These are phyloP conservation scores for Blastobotrys americana DNA, from an alignment of 805 yeast genomes.

Conservation along the genomic window DNA sequence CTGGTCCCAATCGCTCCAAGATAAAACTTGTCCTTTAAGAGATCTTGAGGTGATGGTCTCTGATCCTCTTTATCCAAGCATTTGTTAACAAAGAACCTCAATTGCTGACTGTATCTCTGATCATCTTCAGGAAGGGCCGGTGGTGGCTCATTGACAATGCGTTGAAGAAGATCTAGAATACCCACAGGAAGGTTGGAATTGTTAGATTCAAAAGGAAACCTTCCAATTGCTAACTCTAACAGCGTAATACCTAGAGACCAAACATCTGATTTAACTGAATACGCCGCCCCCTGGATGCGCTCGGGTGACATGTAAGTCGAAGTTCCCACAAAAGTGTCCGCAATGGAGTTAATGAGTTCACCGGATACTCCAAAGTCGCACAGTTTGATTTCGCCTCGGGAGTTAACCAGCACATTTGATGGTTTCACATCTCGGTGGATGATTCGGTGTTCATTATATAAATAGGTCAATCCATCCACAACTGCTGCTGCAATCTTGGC, in stretches of 20 bases:
- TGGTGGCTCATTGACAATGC: constrained; percentile 89
- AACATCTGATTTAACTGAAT: constrained; percentile 91
- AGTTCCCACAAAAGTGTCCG: constrained; percentile 97
- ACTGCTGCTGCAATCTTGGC: constrained; percentile 71
- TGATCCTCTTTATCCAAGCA: constrained; percentile 70
- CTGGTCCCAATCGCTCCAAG: constrained; percentile 19
- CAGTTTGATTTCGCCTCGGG: constrained; percentile 78
- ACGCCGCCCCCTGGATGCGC: constrained; percentile 88
- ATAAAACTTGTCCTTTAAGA: constrained; percentile 37
- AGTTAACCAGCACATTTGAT: constrained; percentile 80
- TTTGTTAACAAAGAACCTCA: constrained; percentile 62
- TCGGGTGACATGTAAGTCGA: constrained; percentile 98
- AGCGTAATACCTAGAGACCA: constrained; percentile 95
- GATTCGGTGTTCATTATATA: constrained; percentile 77
- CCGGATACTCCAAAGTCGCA: constrained; percentile 97
- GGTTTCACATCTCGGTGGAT: constrained; percentile 97
- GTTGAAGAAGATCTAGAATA: constrained; percentile 79
- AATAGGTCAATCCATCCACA: constrained; percentile 69
- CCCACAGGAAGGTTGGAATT: constrained; percentile 46
- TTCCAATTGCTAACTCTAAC: constrained; percentile 80
- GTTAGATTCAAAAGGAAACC: constrained; percentile 51
- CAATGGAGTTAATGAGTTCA: constrained; percentile 85
- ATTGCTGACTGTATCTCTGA: constrained; percentile 37
- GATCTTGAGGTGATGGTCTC: constrained; percentile 67
- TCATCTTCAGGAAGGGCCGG: constrained; percentile 53